Evolutionary conservation across 805 yeast species (phyloP).

Genomic region (Zygotorulaspora chibaensis): DNA sequence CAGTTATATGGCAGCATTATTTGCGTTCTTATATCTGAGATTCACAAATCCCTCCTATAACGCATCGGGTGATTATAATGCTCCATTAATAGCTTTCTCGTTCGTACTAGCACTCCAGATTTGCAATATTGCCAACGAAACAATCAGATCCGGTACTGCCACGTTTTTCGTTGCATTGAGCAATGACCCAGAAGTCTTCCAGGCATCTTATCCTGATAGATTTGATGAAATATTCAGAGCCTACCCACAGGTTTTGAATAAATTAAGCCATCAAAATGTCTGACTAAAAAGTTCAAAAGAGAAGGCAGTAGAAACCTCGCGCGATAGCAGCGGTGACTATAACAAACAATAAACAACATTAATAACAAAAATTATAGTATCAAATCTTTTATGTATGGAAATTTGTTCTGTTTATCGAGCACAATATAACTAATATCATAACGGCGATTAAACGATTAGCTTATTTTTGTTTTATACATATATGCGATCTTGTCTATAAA

Average conservation of each 20-base stretch:
- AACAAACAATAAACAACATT: no score
- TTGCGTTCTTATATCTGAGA: constrained; percentile 61
- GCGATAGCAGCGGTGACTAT: no score
- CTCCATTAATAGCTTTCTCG: constrained; percentile 70
- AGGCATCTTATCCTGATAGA: constrained; percentile 62
- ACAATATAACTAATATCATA: background rate
- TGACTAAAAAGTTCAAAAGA: constrained; percentile 9
- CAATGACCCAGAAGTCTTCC: constrained; percentile 79
- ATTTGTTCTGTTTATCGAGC: no score
- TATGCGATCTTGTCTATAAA: constrained; percentile 7
- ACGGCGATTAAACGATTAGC: background rate
- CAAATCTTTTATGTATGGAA: no score
- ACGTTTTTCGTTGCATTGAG: constrained; percentile 82
- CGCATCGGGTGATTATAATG: constrained; percentile 53
- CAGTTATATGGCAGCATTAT: constrained; percentile 59
- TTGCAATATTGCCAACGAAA: constrained; percentile 64
- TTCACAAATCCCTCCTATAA: constrained; percentile 68
- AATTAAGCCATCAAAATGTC: constrained; percentile 37
- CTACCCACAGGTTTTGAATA: constrained; percentile 66
- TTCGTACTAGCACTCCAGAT: constrained; percentile 74
- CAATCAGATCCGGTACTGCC: constrained; percentile 75
- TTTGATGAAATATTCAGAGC: constrained; percentile 60
- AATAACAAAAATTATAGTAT: no score
- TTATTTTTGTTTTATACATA: background rate
- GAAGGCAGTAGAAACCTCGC: no score